These are phyloP conservation scores for Aristolochia contorta DNA, from an alignment of 164 flowering plant species.

Conservation along the genomic window DNA sequence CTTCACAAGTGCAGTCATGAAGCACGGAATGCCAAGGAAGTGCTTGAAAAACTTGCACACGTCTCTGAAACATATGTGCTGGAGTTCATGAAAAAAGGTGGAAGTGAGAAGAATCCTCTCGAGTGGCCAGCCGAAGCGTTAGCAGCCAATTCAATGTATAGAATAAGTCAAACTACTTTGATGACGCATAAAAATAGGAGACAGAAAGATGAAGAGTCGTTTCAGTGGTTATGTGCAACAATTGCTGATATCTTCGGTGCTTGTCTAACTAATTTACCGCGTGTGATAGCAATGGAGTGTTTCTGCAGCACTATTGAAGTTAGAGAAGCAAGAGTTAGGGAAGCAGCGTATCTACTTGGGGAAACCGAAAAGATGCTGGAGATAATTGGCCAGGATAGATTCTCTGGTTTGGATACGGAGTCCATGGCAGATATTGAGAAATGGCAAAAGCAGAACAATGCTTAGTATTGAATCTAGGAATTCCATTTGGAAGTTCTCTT, in stretches of 20 bases:
- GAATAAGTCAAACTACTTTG: conserved; percentile 33
- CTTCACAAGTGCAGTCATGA: conserved; percentile 26
- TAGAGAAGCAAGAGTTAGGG: conserved; percentile 25
- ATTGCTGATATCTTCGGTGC: conserved; percentile 45
- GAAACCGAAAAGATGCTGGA: conserved; percentile 32
- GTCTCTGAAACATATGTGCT: conserved; percentile 18
- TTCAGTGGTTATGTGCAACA: conserved; percentile 18
- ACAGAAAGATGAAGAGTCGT: conserved; percentile 15
- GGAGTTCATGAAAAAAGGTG: conserved; percentile 16
- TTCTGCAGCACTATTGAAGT: conserved; percentile 24
- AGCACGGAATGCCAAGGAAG: conserved; percentile 24
- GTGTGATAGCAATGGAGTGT: conserved; percentile 25
- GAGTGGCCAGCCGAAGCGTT: conserved; percentile 32
- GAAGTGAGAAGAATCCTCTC: background rate
- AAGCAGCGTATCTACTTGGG: conserved; percentile 37
- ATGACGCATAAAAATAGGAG: conserved; percentile 7
- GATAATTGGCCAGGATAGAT: conserved; percentile 15
- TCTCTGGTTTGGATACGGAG: conserved; percentile 9
- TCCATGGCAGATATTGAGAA: conserved; percentile 28
- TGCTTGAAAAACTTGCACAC: conserved; percentile 27
- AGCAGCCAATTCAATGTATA: conserved; percentile 62
- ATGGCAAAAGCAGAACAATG: conserved; percentile 27
- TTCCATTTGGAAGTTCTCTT: too few species aligned
- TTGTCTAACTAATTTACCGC: conserved; percentile 42
- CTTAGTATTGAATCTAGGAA: too few species aligned